Conservation (phyloP, 441 rosid genomes). For the Mallotus repandus region DNA sequence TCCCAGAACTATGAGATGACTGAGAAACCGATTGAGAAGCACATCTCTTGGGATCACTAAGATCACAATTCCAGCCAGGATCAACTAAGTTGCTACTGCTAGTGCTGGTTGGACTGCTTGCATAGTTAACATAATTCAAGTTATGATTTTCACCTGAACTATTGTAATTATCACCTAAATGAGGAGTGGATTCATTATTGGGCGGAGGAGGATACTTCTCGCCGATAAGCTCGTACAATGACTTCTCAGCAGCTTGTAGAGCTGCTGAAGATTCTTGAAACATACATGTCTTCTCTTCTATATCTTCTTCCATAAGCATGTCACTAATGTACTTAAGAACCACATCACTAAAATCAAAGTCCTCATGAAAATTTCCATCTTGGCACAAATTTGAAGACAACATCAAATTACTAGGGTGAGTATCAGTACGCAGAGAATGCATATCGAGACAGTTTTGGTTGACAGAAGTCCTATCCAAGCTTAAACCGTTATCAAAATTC, state of each 20-base stretch:
- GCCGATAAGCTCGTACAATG: constrained; percentile 60
- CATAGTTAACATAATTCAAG: constrained; percentile 11
- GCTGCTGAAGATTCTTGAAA: constrained; percentile 68
- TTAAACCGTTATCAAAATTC: constrained; percentile 28
- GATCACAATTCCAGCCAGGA: constrained; percentile 25
- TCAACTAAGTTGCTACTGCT: constrained; percentile 18
- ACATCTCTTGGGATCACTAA: constrained; percentile 22
- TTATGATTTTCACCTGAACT: constrained; percentile 23
- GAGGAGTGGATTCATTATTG: constrained; percentile 11
- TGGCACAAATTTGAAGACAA: constrained; percentile 20
- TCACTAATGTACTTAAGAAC: constrained; percentile 62
- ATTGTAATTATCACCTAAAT: constrained; percentile 18
- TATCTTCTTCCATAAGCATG: constrained; percentile 84
- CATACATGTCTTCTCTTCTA: constrained; percentile 62
- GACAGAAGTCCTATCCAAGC: constrained; percentile 16
- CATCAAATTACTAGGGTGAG: constrained; percentile 18
- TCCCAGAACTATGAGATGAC: constrained; percentile 37
- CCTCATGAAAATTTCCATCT: constrained; percentile 45
- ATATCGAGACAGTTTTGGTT: constrained; percentile 15
- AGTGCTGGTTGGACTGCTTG: constrained; percentile 20
- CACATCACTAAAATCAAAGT: constrained; percentile 43
- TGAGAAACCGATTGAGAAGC: constrained; percentile 32
- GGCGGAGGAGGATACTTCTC: constrained; percentile 38
- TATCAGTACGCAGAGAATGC: constrained; percentile 25
- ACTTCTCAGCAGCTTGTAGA: constrained; percentile 66